These are phyloP conservation scores for Corylus avellana DNA, from an alignment of 306 rosid genomes.

Conservation along the genomic window DNA sequence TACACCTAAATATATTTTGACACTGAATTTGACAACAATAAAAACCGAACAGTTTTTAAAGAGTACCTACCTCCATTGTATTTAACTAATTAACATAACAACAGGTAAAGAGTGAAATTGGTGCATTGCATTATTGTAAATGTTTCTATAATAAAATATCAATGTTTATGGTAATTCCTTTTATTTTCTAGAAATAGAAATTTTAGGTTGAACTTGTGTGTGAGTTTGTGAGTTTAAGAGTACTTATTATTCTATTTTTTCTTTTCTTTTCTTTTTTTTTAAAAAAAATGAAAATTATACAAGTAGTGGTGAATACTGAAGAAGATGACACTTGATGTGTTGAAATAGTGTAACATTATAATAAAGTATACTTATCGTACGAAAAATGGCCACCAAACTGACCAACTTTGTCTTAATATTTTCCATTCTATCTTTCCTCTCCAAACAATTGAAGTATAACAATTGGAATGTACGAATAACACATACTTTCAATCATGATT, in stretches of 20 bases:
- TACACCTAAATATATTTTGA: no score
- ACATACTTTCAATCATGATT: no score
- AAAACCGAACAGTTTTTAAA: no score
- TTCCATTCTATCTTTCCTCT: slow-evolving; percentile 16
- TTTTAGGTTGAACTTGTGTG: not conserved
- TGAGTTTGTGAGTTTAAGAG: not conserved
- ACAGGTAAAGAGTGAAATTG: no score
- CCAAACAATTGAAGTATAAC: no score
- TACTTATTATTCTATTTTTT: not conserved
- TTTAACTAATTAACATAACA: not conserved
- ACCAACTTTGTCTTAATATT: slow-evolving; percentile 18
- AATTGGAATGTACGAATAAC: no score
- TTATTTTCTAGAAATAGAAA: not conserved
- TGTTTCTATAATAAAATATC: not conserved
- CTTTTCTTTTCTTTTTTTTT: no score
- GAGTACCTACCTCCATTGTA: no score
- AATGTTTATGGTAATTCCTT: not conserved
- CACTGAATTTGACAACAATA: no score
- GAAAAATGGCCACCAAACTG: slow-evolving; percentile 28
- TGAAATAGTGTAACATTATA: not conserved
- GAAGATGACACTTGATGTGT: slow-evolving; percentile 17
- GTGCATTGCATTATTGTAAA: no score
- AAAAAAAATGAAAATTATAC: not conserved
- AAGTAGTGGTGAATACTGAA: slow-evolving; percentile 11
- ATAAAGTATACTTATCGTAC: slow-evolving; percentile 17